phyloP scores from a whole-genome alignment of 768 basidiomycete genomes.

The Lentinula aciculospora region DNA sequence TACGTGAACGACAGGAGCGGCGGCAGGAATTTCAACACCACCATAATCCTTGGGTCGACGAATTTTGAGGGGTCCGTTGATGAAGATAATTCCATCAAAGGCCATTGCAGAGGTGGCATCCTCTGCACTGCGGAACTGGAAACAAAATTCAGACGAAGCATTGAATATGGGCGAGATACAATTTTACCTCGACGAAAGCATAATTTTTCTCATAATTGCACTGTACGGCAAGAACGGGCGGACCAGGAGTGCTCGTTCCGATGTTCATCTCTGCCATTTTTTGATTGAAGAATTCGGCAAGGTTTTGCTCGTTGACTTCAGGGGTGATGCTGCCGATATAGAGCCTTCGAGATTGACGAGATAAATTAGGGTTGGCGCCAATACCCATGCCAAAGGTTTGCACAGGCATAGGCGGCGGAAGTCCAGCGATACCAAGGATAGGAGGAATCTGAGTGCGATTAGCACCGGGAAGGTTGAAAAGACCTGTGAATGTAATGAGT shows the following conservation, averaged over 20 bases:
- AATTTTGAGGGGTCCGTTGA: slow-evolving; percentile 94
- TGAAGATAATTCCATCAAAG: slow-evolving; percentile 95
- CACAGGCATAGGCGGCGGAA: slow-evolving; percentile 79
- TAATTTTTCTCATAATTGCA: slow-evolving; percentile 99
- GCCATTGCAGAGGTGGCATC: slow-evolving; percentile 97
- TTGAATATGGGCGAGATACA: too few species aligned
- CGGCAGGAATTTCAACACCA: slow-evolving; percentile 52
- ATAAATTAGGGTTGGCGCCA: slow-evolving; percentile 81
- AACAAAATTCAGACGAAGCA: slow-evolving; percentile 8
- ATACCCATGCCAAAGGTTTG: slow-evolving; percentile 85
- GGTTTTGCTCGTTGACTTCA: slow-evolving; percentile 88
- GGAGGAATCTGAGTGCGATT: slow-evolving; percentile 86
- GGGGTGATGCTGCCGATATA: slow-evolving; percentile 97
- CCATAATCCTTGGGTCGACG: slow-evolving; percentile 97
- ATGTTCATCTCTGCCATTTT: slow-evolving; percentile 94
- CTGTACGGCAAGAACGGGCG: slow-evolving; percentile 89
- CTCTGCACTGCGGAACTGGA: slow-evolving; percentile 94
- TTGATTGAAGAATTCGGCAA: slow-evolving; percentile 91
- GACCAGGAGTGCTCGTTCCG: slow-evolving; percentile 78
- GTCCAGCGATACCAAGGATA: slow-evolving; percentile 74
- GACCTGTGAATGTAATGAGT: slow-evolving; percentile 44
- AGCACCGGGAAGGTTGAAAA: slow-evolving; percentile 95
- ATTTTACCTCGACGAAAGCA: slow-evolving; percentile 88
- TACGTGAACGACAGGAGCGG: slow-evolving; percentile 68
- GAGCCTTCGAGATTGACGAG: slow-evolving; percentile 88